Percentiles rank a stretch among this genome's conserved stretches.
These are phyloP conservation scores for Orbilia ellipsospora DNA, from an alignment of 2,329 filamentous ascomycete genomes.

Conservation along the genomic window DNA sequence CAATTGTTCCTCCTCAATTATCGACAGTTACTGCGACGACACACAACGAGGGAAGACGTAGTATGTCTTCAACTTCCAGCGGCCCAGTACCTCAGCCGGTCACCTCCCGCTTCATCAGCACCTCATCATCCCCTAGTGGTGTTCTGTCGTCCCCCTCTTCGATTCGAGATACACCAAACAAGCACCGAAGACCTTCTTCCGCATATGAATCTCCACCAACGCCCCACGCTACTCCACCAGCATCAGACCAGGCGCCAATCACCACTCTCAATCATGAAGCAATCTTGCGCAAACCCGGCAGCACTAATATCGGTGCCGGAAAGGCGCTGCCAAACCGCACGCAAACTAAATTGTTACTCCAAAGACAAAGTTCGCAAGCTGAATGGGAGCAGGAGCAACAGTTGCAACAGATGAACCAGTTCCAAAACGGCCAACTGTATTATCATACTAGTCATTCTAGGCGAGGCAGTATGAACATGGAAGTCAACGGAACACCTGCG, in stretches of 20 bases:
- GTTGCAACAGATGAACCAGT: conserved; percentile 33
- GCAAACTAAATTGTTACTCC: conserved; percentile 48
- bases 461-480: conserved; percentile 51
- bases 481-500: conserved; percentile 11
- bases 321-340: conserved; percentile 50
- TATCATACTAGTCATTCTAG: conserved; percentile 50
- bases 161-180: conserved; percentile 44
- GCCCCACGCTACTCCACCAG: conserved; percentile 47
- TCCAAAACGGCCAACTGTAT: conserved; percentile 45
- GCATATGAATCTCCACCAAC: conserved; percentile 50
- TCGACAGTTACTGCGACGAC: conserved; percentile 47
- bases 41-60: conserved; percentile 45
- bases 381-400: conserved; percentile 51
- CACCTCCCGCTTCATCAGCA: conserved; percentile 50
- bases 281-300: conserved; percentile 50
- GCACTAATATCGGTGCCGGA: conserved; percentile 49
- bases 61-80: conserved; percentile 51
- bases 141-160: conserved; percentile 50
- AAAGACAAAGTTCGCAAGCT: conserved; percentile 49
- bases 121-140: conserved; percentile 42
- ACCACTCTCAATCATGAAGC: conserved; percentile 50
- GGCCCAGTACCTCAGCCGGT: conserved; percentile 44
- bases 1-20: conserved; percentile 43
- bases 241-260: conserved; percentile 28
- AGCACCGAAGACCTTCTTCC: conserved; percentile 36